Conservation (phyloP, 768 basidiomycete genomes). For the Termitomyces sp. region DNA sequence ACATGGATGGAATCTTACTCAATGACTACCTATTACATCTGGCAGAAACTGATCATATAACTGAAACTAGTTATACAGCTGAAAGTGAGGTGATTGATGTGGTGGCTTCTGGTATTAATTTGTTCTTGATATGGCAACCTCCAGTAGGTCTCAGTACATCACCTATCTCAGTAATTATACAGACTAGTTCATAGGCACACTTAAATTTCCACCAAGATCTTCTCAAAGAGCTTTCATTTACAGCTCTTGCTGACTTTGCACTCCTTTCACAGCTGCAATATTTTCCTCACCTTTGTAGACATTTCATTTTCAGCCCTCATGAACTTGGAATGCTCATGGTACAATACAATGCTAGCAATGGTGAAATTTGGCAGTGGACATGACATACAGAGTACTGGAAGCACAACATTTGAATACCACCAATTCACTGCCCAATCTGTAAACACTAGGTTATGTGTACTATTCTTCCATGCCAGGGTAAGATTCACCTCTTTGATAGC, state of each 20-base stretch:
- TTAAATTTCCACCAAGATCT: not conserved
- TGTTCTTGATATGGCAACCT: not conserved
- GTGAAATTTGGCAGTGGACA: no score
- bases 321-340: not conserved
- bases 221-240: not conserved
- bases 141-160: not conserved
- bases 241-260: not conserved
- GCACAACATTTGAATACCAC: not conserved
- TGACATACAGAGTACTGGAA: no score
- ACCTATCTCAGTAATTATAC: not conserved
- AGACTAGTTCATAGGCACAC: not conserved
- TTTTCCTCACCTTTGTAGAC: not conserved
- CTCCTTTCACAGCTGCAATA: not conserved
- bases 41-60: no score
- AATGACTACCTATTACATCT: not conserved
- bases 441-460: not conserved
- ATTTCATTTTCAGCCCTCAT: not conserved
- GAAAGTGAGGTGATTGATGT: not conserved
- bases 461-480: not conserved
- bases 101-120: not conserved
- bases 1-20: not conserved
- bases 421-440: not conserved
- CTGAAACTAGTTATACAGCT: no score
- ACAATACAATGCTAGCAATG: no score
- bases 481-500: not conserved